phyloP scores from a whole-genome alignment of 2,329 filamentous ascomycete genomes.

The Emmonsia crescens region DNA sequence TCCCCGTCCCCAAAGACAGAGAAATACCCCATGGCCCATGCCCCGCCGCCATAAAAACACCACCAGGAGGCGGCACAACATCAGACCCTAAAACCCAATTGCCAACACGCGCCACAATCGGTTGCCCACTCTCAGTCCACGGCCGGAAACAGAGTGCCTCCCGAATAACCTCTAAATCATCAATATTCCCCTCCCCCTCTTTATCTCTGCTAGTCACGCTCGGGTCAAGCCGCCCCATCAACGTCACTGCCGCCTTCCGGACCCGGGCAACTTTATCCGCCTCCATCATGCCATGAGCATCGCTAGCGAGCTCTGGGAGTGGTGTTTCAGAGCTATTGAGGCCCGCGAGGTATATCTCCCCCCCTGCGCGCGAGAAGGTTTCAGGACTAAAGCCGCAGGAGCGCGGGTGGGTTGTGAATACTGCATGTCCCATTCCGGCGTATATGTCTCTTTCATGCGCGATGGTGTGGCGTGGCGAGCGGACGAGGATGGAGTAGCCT shows the following conservation, averaged over 20 bases:
- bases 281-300: slow-evolving; percentile 31
- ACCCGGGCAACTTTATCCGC: slow-evolving; percentile 28
- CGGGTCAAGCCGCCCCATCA: slow-evolving; percentile 24
- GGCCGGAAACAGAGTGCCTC: slow-evolving; percentile 64
- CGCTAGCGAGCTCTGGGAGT: slow-evolving; percentile 45
- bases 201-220: slow-evolving; percentile 5
- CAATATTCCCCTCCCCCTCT: slow-evolving; percentile 24
- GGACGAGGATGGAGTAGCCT: slow-evolving; percentile 61
- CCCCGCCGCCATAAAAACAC: slow-evolving; percentile 60
- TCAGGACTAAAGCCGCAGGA: slow-evolving; percentile 54
- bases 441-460: slow-evolving; percentile 25
- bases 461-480: slow-evolving; percentile 40
- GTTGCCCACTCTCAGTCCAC: slow-evolving; percentile 51
- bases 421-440: slow-evolving; percentile 49
- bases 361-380: slow-evolving; percentile 55
- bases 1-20: slow-evolving; percentile 55
- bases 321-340: slow-evolving; percentile 52
- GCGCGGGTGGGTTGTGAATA: slow-evolving; percentile 51
- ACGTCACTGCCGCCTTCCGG: slow-evolving; percentile 21
- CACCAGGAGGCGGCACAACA: slow-evolving; percentile 40
- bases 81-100: slow-evolving; percentile 46
- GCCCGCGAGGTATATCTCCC: slow-evolving; percentile 63
- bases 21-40: slow-evolving; percentile 69
- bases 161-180: slow-evolving; percentile 52
- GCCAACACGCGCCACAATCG: slow-evolving; percentile 49